A percentile compares a stretch with the other conserved stretches of the same genome.
phyloP scores from a whole-genome alignment of 1,139 yeast species.

The Magnusiomyces fungicola region DNA sequence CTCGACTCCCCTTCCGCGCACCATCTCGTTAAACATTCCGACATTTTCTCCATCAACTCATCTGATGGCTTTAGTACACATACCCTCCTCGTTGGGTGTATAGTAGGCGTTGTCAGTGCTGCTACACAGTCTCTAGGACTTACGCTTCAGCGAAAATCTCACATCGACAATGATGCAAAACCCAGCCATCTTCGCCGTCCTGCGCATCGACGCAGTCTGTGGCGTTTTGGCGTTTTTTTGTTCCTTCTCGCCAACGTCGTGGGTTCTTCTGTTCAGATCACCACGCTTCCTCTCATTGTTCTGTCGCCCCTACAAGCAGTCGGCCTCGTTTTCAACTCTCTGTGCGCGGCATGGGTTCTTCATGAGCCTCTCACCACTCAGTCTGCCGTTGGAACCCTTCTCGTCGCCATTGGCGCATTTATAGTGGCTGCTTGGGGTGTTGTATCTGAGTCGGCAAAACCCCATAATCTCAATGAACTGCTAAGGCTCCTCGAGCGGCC shows the following conservation, averaged over 20 bases:
- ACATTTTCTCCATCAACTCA: too few species aligned
- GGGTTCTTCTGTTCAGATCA: slow-evolving; percentile 77
- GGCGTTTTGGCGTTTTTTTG: slow-evolving; percentile 68
- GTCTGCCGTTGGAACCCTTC: slow-evolving; percentile 56
- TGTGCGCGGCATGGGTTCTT: slow-evolving; percentile 62
- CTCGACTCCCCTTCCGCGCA: too few species aligned
- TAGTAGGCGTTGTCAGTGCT: slow-evolving; percentile 69
- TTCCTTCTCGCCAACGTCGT: slow-evolving; percentile 69
- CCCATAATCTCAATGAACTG: slow-evolving; percentile 43
- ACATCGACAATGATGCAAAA: slow-evolving; percentile 32
- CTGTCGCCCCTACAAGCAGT: slow-evolving; percentile 80
- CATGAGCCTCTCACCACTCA: slow-evolving; percentile 57
- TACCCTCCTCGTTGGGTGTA: slow-evolving; percentile 47
- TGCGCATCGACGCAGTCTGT: slow-evolving; percentile 51
- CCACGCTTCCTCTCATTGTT: slow-evolving; percentile 74
- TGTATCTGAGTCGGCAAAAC: slow-evolving; percentile 41
- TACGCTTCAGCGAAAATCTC: slow-evolving; percentile 77
- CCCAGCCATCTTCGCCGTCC: slow-evolving; percentile 31
- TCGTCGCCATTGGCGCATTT: slow-evolving; percentile 69
- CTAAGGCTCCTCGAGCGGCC: slow-evolving; percentile 36
- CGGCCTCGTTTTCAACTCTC: slow-evolving; percentile 80
- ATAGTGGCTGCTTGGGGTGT: slow-evolving; percentile 73
- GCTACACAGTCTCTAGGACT: slow-evolving; percentile 80
- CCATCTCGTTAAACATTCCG: too few species aligned
- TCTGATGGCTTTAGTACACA: background rate